Evolutionary conservation across 208 protist species (phyloP), one percentile per base, ranked within the genome.

Genomic region (Trypanosoma scelopori): DNA sequence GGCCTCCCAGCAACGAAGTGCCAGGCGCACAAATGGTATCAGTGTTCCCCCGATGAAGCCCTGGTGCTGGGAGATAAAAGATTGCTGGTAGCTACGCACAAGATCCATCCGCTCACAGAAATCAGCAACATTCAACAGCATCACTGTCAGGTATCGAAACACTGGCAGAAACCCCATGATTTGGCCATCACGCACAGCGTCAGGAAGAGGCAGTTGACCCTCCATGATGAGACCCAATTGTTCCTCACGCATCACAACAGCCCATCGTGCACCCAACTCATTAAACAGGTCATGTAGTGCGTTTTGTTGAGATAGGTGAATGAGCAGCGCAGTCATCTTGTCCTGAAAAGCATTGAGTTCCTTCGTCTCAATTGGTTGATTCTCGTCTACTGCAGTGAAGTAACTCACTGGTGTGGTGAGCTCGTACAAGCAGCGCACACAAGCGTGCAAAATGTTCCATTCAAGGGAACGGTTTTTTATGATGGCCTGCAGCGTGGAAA

Each of bases 351-450:
- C 73, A 27, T 59, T 78, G 47, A 95, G 77, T 53, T 83, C 84
- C 37, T 59, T 79, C 25, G 71, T 81, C 65, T 94, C 71, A 55
- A 81, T 56, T 30, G 71, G 23, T 30, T 71, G 25, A 39, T 55
- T 65, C 16, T 71, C 60, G 1, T 79, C 77, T 16, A 46, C 52
- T 6, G 81, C 72, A 42, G 51, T 59, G 71, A 88, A 95, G 76
- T 95, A 95, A 55, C 69, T 92, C 27, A 64, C 70, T 3, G 90
- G 87, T 30, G 85, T 82, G 12, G 85, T 92, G 6, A 95, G 64
- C 59, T 93, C 86, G 64, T 92, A 93, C 52, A 93, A 68, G 13
- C 85, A 88, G 39, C 85, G 86, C 62, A 92, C 56, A n/a, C 71
- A 80, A 7, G 90, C 90, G 23, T 82, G 74, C 30, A 89, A 35